Base-by-base conservation (phyloP, 2,329 filamentous ascomycete species). In the Cucurbitaria berberidis region DNA sequence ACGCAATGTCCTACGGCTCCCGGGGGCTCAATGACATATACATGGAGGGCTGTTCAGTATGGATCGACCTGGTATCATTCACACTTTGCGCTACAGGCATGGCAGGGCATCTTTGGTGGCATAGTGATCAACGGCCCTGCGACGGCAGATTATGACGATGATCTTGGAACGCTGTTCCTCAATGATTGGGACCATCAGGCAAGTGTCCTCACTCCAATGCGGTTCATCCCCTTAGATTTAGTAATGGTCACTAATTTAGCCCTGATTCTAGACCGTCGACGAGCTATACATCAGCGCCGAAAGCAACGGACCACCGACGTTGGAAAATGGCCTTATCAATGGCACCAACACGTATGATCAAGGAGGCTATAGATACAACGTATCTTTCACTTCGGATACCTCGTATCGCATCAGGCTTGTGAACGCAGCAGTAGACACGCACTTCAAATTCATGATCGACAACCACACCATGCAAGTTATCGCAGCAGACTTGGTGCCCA, bases 251-350 rank as follows among this genome's bases (percentile, higher is more conserved):
- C 19, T 39, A 15, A 39, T 11, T n/a, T 5, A 21, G 39, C 13
- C 43, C n/a, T 16, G 10, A 9, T 15, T 27, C 38, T 32, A 70
- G 59, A 73, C 76, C 24, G 70, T 73, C 15, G 73, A 77, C 43
- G 63, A 69, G 27, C 69, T 76, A 36, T 77, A 69, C 39, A 51
- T 60, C 18, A 22, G 24, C 9, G 71, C 72, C 10, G 51, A 73
- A 34, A 56, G 55, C 19, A 56, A 47, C 7, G 66, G 67, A 2
- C 73, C 76, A 3, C 73, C 66, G 9, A 73, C 64, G 3, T 60
- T 78, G 10, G 75, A 78, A 59, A 79, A 74, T 43, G 76, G 73
- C 46, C 63, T 79, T 5, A 78, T 80, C 66, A 80, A 80, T 58
- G 77, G 77, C 19, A 75, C 70, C 53, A 79, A 79, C 55, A 69